A percentile compares a stretch with the other conserved stretches of the same genome.
These are phyloP conservation scores for Leccinum obscurum DNA, from an alignment of 768 basidiomycete species.

Conservation along the genomic window DNA sequence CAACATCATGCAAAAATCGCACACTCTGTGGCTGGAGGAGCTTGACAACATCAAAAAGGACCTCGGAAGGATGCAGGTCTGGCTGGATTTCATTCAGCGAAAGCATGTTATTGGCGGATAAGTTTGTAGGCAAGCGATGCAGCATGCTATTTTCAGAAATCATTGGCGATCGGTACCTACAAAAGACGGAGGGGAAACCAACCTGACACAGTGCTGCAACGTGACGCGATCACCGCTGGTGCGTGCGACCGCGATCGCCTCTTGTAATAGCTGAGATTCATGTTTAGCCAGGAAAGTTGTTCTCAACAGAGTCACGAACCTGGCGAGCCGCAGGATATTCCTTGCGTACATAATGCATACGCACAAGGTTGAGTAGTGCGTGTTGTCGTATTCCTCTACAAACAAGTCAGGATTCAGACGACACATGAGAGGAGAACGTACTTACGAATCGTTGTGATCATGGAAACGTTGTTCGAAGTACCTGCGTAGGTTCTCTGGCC, in stretches of 20 bases:
- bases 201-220: conserved; percentile 79
- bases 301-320: conserved; percentile 36
- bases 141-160: conserved; percentile 49
- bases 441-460: conserved; percentile 77
- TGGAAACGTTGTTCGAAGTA: conserved; percentile 90
- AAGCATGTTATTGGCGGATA: conserved; percentile 41
- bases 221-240: conserved; percentile 69
- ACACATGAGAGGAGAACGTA: conserved; percentile 7
- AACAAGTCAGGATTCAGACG: background rate
- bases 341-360: conserved; percentile 71
- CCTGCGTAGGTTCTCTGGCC: conserved; percentile 67
- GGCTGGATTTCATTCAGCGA: conserved; percentile 73
- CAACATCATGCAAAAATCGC: conserved; percentile 15
- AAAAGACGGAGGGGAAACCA: conserved; percentile 26
- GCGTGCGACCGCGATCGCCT: conserved; percentile 78
- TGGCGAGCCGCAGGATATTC: conserved; percentile 70
- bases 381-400: conserved; percentile 76
- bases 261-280: conserved; percentile 56
- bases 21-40: conserved; percentile 69
- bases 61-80: conserved; percentile 72
- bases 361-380: conserved; percentile 73
- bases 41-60: conserved; percentile 76
- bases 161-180: conserved; percentile 15
- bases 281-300: conserved; percentile 3
- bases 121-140: conserved; percentile 62